Conservation (phyloP, 352 stramenopile species). For the Globisporangium orthogonon region DNA sequence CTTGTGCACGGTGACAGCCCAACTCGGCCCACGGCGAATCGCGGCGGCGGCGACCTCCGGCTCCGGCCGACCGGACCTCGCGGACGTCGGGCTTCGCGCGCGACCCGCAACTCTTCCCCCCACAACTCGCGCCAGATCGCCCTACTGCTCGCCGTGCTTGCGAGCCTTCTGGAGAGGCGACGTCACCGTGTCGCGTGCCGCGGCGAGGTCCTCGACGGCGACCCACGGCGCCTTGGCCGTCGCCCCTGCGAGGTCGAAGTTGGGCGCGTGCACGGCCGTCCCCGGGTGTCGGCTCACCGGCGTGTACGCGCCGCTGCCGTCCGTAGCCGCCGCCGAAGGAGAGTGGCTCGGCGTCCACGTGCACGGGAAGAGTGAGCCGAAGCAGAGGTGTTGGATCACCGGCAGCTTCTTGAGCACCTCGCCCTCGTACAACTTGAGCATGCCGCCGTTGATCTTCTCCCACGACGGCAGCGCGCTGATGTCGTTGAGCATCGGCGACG, state of each 20-base stretch:
- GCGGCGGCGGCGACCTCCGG: too few species aligned
- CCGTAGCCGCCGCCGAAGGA: constrained; percentile 12
- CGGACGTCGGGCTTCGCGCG: too few species aligned
- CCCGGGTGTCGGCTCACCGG: constrained; percentile 37
- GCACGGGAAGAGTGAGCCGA: constrained; percentile 91
- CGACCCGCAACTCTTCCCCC: too few species aligned
- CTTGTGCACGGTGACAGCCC: too few species aligned
- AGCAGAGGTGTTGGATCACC: constrained; percentile 98
- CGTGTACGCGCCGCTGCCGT: constrained; percentile 29
- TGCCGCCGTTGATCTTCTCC: constrained; percentile 89
- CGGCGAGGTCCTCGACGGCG: constrained; percentile 41
- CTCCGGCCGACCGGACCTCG: too few species aligned
- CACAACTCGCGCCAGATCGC: background rate
- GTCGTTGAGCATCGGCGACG: constrained; percentile 92
- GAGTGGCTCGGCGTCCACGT: constrained; percentile 65
- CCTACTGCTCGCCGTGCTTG: constrained; percentile 8
- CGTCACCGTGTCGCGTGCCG: constrained; percentile 40
- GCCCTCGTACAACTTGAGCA: constrained; percentile 90
- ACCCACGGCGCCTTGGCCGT: constrained; percentile 66
- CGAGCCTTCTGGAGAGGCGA: constrained; percentile 23
- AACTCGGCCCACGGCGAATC: too few species aligned
- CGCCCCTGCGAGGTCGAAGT: constrained; percentile 56
- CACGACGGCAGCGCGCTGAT: constrained; percentile 87
- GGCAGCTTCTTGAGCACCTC: constrained; percentile 98
- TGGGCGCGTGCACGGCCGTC: constrained; percentile 52